Evolutionary conservation across 2,329 filamentous ascomycete species (phyloP).

Genomic region (Apiospora aurea): DNA sequence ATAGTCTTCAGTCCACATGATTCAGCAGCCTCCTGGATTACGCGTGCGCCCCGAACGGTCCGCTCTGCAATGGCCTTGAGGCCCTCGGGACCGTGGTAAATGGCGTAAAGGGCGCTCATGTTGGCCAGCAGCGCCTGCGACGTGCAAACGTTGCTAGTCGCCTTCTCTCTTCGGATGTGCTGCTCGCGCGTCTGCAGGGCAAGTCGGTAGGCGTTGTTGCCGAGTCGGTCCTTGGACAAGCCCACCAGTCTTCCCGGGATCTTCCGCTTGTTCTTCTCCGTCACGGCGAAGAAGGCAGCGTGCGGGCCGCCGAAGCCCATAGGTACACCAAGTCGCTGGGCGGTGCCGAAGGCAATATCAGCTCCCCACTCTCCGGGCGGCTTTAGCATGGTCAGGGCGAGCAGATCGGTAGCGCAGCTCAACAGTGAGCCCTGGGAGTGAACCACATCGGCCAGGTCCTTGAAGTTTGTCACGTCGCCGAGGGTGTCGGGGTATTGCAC

Average conservation of each 20-base stretch:
- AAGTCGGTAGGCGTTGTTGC: conserved; percentile 80
- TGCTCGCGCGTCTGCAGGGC: conserved; percentile 94
- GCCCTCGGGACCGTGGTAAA: conserved; percentile 89
- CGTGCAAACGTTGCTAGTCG: conserved; percentile 96
- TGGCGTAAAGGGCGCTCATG: conserved; percentile 93
- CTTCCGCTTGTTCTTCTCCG: conserved; percentile 91
- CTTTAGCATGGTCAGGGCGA: conserved; percentile 85
- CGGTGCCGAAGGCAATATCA: conserved; percentile 92
- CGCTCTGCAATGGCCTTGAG: conserved; percentile 84
- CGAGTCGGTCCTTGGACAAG: conserved; percentile 88
- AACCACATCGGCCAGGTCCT: conserved; percentile 74
- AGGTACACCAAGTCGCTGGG: conserved; percentile 90
- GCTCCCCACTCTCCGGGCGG: conserved; percentile 94
- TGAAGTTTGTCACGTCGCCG: conserved; percentile 80
- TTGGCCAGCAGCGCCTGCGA: conserved; percentile 93
- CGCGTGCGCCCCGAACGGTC: conserved; percentile 73
- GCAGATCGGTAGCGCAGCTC: conserved; percentile 86
- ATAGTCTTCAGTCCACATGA: conserved; percentile 69
- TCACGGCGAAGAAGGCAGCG: conserved; percentile 93
- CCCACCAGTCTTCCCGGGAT: conserved; percentile 91
- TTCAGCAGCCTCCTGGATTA: conserved; percentile 70
- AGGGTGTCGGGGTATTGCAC: conserved; percentile 95
- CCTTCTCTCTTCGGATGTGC: conserved; percentile 95
- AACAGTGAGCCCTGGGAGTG: conserved; percentile 82
- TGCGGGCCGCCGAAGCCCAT: conserved; percentile 95